Percentiles rank a stretch among this genome's conserved stretches.
phyloP scores from a whole-genome alignment of 2,329 filamentous ascomycete species.

The Harringtonia lauricola region DNA sequence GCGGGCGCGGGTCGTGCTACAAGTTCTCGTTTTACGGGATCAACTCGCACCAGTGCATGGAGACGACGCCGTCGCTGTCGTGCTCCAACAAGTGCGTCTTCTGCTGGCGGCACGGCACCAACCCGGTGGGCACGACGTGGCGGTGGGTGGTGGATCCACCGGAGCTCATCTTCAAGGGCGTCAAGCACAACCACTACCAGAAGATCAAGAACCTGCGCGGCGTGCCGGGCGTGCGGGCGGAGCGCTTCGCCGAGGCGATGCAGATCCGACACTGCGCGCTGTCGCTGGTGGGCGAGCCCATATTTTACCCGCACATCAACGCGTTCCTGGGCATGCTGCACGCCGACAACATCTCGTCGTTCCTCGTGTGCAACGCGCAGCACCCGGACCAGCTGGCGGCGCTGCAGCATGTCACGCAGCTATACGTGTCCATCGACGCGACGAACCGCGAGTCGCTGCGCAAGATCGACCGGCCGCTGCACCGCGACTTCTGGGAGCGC shows the following conservation, averaged over 20 bases:
- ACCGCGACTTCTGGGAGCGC: slow-evolving; percentile 95
- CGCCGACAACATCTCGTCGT: slow-evolving; percentile 76
- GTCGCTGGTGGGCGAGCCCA: slow-evolving; percentile 90
- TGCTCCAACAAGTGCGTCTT: slow-evolving; percentile 99
- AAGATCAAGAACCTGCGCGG: slow-evolving; percentile 97
- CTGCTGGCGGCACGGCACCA: slow-evolving; percentile 97
- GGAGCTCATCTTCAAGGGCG: slow-evolving; percentile 78
- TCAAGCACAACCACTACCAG: slow-evolving; percentile 86
- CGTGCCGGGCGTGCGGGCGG: slow-evolving; percentile 82
- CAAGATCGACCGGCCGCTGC: slow-evolving; percentile 81
- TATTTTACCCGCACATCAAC: slow-evolving; percentile 97
- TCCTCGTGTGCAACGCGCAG: slow-evolving; percentile 94
- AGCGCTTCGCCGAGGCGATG: slow-evolving; percentile 88
- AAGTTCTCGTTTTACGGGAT: slow-evolving; percentile 98
- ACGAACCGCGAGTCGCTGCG: slow-evolving; percentile 80
- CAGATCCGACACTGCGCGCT: slow-evolving; percentile 87
- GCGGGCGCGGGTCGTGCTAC: slow-evolving; percentile 90
- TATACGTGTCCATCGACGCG: slow-evolving; percentile 94
- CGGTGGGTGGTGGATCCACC: slow-evolving; percentile 91
- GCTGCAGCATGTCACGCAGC: slow-evolving; percentile 77
- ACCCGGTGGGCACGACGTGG: slow-evolving; percentile 94
- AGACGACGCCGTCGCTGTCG: slow-evolving; percentile 87
- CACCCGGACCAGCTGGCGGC: slow-evolving; percentile 83
- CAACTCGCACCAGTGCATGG: slow-evolving; percentile 94
- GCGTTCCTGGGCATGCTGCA: slow-evolving; percentile 79